Percentiles rank a stretch among this genome's conserved stretches.
Conservation (phyloP, 208 protist species). For the Crithidia bombi region DNA sequence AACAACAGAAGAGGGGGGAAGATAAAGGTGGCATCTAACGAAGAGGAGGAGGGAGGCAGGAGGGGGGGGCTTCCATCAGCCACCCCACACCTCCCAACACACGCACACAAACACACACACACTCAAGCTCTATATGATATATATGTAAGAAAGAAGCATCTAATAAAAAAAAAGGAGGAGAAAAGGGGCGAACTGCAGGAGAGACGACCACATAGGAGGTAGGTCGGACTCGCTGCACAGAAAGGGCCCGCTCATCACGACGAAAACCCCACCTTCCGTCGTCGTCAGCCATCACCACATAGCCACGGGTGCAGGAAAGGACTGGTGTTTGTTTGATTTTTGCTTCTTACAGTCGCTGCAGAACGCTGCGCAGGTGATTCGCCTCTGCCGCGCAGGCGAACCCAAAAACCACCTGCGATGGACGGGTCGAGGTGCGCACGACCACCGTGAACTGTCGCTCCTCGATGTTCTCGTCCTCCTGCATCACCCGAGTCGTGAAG, state of each 20-base stretch:
- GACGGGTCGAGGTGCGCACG: conserved; percentile 64
- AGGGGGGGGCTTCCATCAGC: too few relatives aligned
- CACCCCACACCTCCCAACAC: too few relatives aligned
- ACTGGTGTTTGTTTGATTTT: conserved; percentile 1
- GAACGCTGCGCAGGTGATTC: conserved; percentile 47
- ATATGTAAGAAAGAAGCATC: too few relatives aligned
- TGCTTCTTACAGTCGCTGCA: conserved; percentile 21
- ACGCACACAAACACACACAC: neutral
- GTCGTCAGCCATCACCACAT: too few relatives aligned
- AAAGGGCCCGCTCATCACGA: too few relatives aligned
- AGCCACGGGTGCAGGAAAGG: too few relatives aligned
- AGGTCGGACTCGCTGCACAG: too few relatives aligned
- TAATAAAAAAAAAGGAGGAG: too few relatives aligned
- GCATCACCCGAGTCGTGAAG: conserved; percentile 45
- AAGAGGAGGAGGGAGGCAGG: neutral
- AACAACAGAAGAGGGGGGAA: neutral
- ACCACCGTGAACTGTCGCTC: conserved; percentile 65
- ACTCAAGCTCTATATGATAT: too few relatives aligned
- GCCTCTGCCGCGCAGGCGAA: conserved; percentile 65
- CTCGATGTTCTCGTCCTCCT: conserved; percentile 52
- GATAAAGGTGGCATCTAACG: conserved; percentile 10
- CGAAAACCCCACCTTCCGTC: too few relatives aligned
- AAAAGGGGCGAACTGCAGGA: too few relatives aligned
- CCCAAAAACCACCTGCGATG: conserved; percentile 84
- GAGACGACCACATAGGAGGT: too few relatives aligned